phyloP scores from a whole-genome alignment of 768 basidiomycete genomes.

The Mycena alexandri region DNA sequence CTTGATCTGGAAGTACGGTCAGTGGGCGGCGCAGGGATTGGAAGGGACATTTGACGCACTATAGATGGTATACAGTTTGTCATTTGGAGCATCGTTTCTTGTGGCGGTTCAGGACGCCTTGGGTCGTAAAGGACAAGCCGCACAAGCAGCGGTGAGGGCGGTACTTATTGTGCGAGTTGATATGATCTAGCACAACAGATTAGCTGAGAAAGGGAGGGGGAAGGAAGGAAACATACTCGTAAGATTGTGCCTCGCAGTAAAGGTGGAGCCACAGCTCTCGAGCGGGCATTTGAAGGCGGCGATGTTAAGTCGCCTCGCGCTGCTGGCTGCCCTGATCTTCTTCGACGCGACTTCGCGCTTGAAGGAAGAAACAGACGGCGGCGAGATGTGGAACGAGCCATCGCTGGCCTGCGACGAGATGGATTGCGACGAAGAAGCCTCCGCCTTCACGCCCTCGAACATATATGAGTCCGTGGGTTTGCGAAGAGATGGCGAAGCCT shows the following conservation, averaged over 20 bases:
- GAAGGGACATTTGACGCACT: not conserved
- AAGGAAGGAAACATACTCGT: constrained; percentile 19
- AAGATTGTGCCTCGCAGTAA: constrained; percentile 38
- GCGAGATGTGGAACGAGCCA: constrained; percentile 30
- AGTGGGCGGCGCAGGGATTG: not conserved
- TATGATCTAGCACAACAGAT: constrained; percentile 27
- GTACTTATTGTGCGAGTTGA: constrained; percentile 37
- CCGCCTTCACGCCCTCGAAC: constrained; percentile 28
- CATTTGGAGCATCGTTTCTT: constrained; percentile 36
- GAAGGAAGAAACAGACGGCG: constrained; percentile 18
- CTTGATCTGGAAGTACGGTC: constrained; percentile 6
- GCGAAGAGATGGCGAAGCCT: not conserved
- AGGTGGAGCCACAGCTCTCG: constrained; percentile 29
- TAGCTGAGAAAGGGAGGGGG: not conserved
- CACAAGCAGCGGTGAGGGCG: constrained; percentile 35
- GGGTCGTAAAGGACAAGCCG: constrained; percentile 35
- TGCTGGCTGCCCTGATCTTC: constrained; percentile 36
- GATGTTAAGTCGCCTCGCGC: constrained; percentile 29
- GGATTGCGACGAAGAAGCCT: constrained; percentile 12
- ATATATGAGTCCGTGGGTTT: constrained; percentile 9
- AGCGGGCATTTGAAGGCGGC: constrained; percentile 30
- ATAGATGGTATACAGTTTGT: constrained; percentile 7
- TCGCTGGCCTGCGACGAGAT: constrained; percentile 16
- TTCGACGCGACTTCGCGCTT: constrained; percentile 35
- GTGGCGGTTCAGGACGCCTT: constrained; percentile 38